Evolutionary conservation across 1,284 basidiomycete species (phyloP).

Genomic region (Singerocomus inundabilis): DNA sequence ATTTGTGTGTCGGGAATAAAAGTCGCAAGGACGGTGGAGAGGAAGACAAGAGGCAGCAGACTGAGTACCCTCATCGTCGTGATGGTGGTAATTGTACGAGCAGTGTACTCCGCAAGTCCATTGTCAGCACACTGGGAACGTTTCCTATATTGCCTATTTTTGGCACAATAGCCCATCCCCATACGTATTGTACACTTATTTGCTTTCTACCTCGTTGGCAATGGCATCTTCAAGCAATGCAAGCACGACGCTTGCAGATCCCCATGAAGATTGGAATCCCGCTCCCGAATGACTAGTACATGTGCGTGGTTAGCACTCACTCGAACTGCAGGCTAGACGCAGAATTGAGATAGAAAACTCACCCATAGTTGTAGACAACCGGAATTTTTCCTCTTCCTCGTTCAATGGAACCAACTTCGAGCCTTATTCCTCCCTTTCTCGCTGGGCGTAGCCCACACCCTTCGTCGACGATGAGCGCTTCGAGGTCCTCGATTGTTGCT

Average conservation of each 20-base stretch:
- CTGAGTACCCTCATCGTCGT: constrained; percentile 27
- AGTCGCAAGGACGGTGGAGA: constrained; percentile 30
- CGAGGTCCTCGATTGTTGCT: constrained; percentile 62
- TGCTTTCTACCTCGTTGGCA: neutral
- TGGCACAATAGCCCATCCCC: constrained; percentile 3
- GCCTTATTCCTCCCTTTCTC: constrained; percentile 63
- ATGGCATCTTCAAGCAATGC: constrained; percentile 52
- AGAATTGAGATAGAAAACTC: constrained; percentile 42
- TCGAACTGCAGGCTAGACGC: neutral
- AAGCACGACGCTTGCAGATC: constrained; percentile 56
- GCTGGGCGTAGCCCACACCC: constrained; percentile 74
- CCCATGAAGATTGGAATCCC: constrained; percentile 76
- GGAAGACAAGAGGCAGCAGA: constrained; percentile 26
- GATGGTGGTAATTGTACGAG: constrained; percentile 3
- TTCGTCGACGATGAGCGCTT: constrained; percentile 60
- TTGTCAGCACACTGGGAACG: neutral
- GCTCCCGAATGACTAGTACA: constrained; percentile 52
- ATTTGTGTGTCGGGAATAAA: constrained; percentile 33
- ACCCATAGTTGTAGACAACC: constrained; percentile 64
- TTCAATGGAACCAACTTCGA: constrained; percentile 57
- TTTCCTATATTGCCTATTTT: neutral
- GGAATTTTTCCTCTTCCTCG: constrained; percentile 37
- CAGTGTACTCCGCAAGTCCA: neutral
- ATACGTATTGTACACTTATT: neutral
- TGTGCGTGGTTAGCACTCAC: neutral